phyloP scores from a whole-genome alignment of 1,284 basidiomycete species.

The Irpex sp. region DNA sequence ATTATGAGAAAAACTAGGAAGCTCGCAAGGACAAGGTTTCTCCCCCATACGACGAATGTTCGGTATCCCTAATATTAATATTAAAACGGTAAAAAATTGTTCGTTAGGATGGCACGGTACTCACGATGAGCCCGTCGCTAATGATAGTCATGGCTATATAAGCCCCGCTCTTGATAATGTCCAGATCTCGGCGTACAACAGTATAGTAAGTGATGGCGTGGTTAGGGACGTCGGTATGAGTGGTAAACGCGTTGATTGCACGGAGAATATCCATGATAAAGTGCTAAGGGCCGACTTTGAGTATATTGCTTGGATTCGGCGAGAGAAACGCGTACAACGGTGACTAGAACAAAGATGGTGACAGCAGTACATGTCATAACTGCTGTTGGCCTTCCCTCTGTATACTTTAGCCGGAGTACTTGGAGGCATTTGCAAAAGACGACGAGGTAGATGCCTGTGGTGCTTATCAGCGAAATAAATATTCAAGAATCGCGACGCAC shows the following conservation, averaged over 20 bases:
- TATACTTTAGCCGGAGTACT: constrained; percentile 6
- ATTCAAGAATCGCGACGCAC: background rate
- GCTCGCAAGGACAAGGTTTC: background rate
- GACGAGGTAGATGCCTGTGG: constrained; percentile 6
- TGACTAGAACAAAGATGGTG: constrained; percentile 6
- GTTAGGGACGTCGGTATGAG: constrained; percentile 8
- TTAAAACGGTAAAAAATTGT: too few relatives aligned
- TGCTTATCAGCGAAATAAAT: background rate
- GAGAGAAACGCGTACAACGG: constrained; percentile 3
- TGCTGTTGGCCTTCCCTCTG: constrained; percentile 4
- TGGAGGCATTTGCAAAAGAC: constrained; percentile 9
- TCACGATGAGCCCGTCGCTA: constrained; percentile 11
- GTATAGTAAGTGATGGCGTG: constrained; percentile 8
- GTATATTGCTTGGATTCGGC: background rate
- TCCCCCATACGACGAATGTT: constrained; percentile 11
- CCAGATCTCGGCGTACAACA: constrained; percentile 9
- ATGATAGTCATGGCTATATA: constrained; percentile 11
- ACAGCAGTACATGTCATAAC: constrained; percentile 5
- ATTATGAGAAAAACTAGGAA: constrained; percentile 3
- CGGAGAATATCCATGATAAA: constrained; percentile 11
- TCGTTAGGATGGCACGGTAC: background rate
- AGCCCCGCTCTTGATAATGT: constrained; percentile 12
- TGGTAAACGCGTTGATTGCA: constrained; percentile 9
- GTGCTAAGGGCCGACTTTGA: constrained; percentile 3
- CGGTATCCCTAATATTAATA: constrained; percentile 8